Percentiles rank a stretch among this genome's conserved stretches.
These are phyloP conservation scores for Aspergillus aculeatinus DNA, from an alignment of 2,329 filamentous ascomycete species.

Conservation along the genomic window DNA sequence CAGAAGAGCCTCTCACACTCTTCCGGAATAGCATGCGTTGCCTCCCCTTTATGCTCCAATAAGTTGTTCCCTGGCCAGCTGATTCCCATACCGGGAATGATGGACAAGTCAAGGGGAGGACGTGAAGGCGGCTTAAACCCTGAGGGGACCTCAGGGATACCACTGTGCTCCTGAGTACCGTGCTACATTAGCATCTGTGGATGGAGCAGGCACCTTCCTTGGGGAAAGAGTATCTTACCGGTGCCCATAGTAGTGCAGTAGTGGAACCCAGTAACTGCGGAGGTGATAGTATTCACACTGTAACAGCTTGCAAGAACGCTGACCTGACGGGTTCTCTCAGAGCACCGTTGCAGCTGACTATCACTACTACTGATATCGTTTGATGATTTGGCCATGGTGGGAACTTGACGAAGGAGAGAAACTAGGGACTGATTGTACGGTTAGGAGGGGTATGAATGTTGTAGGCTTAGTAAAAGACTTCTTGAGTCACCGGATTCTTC, in stretches of 20 bases:
- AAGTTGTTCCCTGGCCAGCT: conserved; percentile 31
- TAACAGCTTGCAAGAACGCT: conserved; percentile 92
- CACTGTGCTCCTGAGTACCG: conserved; percentile 69
- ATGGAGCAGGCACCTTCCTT: background rate
- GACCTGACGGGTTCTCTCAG: conserved; percentile 52
- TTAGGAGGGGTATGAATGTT: background rate
- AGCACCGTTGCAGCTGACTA: conserved; percentile 59
- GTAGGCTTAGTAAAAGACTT: background rate
- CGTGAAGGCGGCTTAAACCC: conserved; percentile 83
- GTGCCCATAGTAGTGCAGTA: conserved; percentile 91
- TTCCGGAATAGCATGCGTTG: conserved; percentile 94
- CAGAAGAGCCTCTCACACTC: conserved; percentile 99
- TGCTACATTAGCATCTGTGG: conserved; percentile 6
- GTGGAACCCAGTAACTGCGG: conserved; percentile 78
- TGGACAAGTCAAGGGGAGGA: conserved; percentile 79
- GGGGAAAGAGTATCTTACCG: conserved; percentile 53
- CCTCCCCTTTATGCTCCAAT: conserved; percentile 69
- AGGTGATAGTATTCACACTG: conserved; percentile 68
- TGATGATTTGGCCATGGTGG: conserved; percentile 51
- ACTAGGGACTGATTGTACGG: background rate
- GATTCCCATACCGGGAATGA: conserved; percentile 63
- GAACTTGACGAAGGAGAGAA: conserved; percentile 9
- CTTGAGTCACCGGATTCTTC: background rate
- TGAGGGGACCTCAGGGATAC: conserved; percentile 92
- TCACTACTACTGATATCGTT: conserved; percentile 71